A percentile compares a stretch with the other conserved stretches of the same genome.
Conservation (phyloP, 345 rosid species). For the Sonneratia caseolaris region DNA sequence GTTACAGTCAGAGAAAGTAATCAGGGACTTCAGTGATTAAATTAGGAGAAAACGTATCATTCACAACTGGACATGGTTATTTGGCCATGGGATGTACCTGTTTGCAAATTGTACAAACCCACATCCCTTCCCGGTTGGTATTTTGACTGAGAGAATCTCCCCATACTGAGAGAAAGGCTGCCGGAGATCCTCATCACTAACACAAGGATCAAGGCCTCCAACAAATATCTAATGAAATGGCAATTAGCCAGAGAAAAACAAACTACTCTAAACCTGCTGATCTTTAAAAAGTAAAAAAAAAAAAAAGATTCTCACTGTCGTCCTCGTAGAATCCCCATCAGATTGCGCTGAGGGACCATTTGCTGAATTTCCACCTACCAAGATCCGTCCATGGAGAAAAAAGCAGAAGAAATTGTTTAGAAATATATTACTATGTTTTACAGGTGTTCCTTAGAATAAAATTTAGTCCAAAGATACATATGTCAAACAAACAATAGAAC, state of each 20-base stretch:
- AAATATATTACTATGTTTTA: background rate
- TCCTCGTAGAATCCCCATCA: conserved; percentile 66
- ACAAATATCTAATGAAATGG: conserved; percentile 69
- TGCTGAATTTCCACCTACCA: conserved; percentile 51
- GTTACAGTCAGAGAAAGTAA: background rate
- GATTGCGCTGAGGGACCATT: conserved; percentile 51
- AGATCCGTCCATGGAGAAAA: background rate
- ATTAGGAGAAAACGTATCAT: background rate
- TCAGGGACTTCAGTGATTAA: background rate
- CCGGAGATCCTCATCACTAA: conserved; percentile 75
- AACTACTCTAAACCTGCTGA: conserved; percentile 3
- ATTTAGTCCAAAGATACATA: background rate
- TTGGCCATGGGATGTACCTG: conserved; percentile 40
- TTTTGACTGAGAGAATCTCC: conserved; percentile 83
- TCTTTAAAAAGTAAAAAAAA: conserved; percentile 11
- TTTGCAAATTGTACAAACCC: conserved; percentile 85
- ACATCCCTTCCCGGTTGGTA: conserved; percentile 85
- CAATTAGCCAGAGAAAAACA: conserved; percentile 14
- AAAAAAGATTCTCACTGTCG: conserved; percentile 56
- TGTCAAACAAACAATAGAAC: background rate
- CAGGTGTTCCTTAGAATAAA: background rate
- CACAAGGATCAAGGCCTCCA: conserved; percentile 88
- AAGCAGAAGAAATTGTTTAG: background rate
- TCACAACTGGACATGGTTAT: background rate
- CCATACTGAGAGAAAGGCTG: conserved; percentile 77